Evolutionary conservation across 441 rosid genomes (phyloP), one percentile per base, ranked within the genome.

Genomic region (Erodium texanum): DNA sequence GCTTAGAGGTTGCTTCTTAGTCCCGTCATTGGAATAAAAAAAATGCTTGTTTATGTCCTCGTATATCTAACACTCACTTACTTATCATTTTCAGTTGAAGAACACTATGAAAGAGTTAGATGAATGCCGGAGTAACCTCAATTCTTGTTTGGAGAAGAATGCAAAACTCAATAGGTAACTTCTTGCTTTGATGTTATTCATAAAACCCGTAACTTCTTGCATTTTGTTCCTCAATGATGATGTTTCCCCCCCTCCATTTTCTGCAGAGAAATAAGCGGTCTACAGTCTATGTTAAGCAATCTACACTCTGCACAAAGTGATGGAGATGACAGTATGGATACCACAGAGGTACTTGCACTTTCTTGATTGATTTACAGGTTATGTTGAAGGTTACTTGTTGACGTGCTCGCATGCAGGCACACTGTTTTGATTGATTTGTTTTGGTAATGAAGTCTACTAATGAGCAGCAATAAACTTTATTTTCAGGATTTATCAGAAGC

Each of bases 71-170:
- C 62, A 43, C 61, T 78, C 12, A 12, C 52, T 66, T 63, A 18
- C 76, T 56, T 73, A 73, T 70, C 74, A 29, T 15, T 76, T 73
- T 66, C 90, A 92, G 95, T 76, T 92, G 79, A 78, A 82, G 75
- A 84, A 71, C 66, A 82, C 94, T 62, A 71, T 70, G 41, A 71
- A 68, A 66, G 92, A 95, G 78, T 80, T 89, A 68, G 96, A 92
- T 74, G 85, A 84, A 71, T 88, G 98, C 84, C 86, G 84, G 75
- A 32, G 11, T 69, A 86, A 82, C 64, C 85, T 90, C 41, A 84
- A 75, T 69, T 81, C 88, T 79, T 92, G 93, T 83, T 72, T 92
- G 43, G 90, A 89, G 74, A 95, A 95, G 70, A 95, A 95, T 80
- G 83, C 84, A 70, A 87, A 85, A 76, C 86, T 95, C 69, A 78